These are phyloP conservation scores for Dactylellina haptotyla DNA, from an alignment of 2,329 filamentous ascomycete genomes.

Conservation along the genomic window DNA sequence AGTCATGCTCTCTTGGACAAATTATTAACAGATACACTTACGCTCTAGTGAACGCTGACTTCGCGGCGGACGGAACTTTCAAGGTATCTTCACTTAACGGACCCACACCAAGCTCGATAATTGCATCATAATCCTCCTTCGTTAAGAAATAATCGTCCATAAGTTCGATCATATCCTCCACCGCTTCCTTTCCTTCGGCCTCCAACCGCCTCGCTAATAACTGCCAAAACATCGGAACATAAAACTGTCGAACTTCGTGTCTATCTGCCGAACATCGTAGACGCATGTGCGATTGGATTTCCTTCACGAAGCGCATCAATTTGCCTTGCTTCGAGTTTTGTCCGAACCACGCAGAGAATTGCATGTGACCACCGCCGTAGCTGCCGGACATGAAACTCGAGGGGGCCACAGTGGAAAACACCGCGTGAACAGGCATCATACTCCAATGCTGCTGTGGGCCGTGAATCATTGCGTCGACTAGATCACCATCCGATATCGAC, in stretches of 20 bases:
- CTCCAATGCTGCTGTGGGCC: slow-evolving; percentile 97
- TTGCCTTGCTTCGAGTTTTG: slow-evolving; percentile 89
- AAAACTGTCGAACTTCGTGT: slow-evolving; percentile 93
- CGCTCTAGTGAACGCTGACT: slow-evolving; percentile 86
- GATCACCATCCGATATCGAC: slow-evolving; percentile 95
- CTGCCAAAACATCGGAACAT: slow-evolving; percentile 87
- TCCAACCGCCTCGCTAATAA: slow-evolving; percentile 79
- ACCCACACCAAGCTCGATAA: slow-evolving; percentile 89
- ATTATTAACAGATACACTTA: too few relatives aligned
- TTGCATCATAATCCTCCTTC: slow-evolving; percentile 91
- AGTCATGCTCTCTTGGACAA: too few relatives aligned
- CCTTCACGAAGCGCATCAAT: slow-evolving; percentile 82
- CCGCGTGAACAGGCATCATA: slow-evolving; percentile 93
- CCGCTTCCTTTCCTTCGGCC: slow-evolving; percentile 80
- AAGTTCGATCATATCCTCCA: slow-evolving; percentile 84
- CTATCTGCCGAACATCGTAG: slow-evolving; percentile 88
- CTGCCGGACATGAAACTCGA: slow-evolving; percentile 86
- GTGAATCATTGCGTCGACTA: slow-evolving; percentile 98
- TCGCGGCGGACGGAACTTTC: slow-evolving; percentile 84
- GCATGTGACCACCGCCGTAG: slow-evolving; percentile 72
- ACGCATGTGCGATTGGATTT: slow-evolving; percentile 97
- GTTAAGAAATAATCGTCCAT: slow-evolving; percentile 99
- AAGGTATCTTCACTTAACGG: slow-evolving; percentile 79
- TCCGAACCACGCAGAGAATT: slow-evolving; percentile 91
- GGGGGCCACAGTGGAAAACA: slow-evolving; percentile 93